Conservation (phyloP, 139 green algal species). For the Monoraphidium neglectum region DNA sequence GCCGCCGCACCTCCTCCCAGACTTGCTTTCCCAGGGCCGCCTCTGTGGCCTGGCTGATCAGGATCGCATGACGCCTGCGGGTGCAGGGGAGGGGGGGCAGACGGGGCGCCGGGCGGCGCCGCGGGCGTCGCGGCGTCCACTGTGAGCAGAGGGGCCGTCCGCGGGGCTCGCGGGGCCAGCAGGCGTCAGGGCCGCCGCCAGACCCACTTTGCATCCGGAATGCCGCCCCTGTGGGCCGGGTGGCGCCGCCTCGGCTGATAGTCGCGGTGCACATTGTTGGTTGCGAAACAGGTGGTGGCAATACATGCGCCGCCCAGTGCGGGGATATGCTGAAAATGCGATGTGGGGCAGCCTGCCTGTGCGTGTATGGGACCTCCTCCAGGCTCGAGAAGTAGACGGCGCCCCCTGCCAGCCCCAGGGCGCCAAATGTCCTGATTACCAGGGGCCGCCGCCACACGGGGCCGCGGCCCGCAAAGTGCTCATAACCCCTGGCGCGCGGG, state of each 20-base stretch:
- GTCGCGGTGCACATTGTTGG: neutral
- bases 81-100: too few relatives aligned
- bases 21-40: constrained; percentile 25
- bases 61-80: constrained; percentile 28
- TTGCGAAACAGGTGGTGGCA: neutral
- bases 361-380: constrained; percentile 36
- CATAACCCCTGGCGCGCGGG: constrained; percentile 31
- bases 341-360: constrained; percentile 12
- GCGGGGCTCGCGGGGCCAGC: too few relatives aligned
- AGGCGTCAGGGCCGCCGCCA: too few relatives aligned
- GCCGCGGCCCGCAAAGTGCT: constrained; percentile 18
- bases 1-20: constrained; percentile 28
- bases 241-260: constrained; percentile 20
- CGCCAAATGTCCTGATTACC: neutral
- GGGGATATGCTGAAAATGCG: neutral
- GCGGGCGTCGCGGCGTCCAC: too few relatives aligned
- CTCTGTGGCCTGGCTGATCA: constrained; percentile 27
- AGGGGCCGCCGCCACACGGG: neutral
- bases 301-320: neutral
- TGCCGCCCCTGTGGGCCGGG: neutral
- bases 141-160: too few relatives aligned
- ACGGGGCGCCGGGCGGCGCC: too few relatives aligned
- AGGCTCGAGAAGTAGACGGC: constrained; percentile 5
- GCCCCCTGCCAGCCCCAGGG: constrained; percentile 1
- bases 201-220: too few relatives aligned